These are phyloP conservation scores for Beta macrorhiza DNA, from an alignment of 179 eudicot genomes.

Conservation along the genomic window DNA sequence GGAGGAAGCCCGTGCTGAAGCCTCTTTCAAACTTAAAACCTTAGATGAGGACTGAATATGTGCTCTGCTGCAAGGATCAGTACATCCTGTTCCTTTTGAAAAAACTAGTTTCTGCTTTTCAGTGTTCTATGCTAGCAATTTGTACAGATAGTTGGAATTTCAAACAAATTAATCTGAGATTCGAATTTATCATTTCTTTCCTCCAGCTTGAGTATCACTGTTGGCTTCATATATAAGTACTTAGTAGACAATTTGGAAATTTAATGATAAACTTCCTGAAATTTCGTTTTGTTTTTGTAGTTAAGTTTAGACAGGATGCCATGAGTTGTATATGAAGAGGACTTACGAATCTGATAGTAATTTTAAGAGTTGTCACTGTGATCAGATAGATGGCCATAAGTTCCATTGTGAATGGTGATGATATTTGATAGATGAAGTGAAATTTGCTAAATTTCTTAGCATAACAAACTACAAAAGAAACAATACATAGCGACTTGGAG, in stretches of 20 bases:
- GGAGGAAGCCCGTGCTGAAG: conserved; percentile 87
- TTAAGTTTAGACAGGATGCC: not conserved
- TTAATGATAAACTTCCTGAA: not conserved
- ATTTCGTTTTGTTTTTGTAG: not conserved
- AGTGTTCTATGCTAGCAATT: not conserved
- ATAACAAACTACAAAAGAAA: not conserved
- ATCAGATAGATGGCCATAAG: too few relatives aligned
- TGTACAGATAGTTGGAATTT: not conserved
- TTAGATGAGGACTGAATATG: conserved; percentile 23
- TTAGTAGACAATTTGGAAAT: not conserved
- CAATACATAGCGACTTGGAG: not conserved
- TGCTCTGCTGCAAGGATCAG: not conserved
- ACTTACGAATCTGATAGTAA: too few relatives aligned
- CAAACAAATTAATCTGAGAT: not conserved
- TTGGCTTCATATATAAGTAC: not conserved
- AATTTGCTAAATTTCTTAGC: not conserved
- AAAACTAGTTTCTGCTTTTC: not conserved
- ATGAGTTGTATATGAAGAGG: not conserved
- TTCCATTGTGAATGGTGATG: too few relatives aligned
- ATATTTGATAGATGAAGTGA: not conserved
- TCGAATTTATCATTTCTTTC: not conserved
- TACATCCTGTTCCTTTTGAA: not conserved
- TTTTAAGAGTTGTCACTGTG: too few relatives aligned
- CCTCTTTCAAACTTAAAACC: conserved; percentile 54
- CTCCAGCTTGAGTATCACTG: not conserved